Evolutionary conservation across 2,329 filamentous ascomycete genomes (phyloP).

Genomic region (Fusarium drepaniforme): DNA sequence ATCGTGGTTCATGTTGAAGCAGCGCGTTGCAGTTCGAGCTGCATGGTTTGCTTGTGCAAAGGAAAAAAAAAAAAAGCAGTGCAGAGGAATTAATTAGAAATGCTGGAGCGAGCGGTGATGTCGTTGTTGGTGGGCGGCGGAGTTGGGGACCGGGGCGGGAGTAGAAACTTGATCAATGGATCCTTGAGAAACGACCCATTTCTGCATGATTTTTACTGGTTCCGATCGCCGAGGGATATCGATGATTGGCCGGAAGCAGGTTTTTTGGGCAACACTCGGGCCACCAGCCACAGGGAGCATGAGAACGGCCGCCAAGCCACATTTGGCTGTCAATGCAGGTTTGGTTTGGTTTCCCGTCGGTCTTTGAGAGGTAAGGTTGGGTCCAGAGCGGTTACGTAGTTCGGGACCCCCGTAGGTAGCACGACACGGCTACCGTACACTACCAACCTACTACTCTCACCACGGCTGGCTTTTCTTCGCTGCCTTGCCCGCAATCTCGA

Average conservation of each 20-base stretch:
- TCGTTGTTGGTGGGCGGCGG: conserved; percentile 36
- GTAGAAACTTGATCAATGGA: conserved; percentile 36
- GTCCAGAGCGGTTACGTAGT: conserved; percentile 25
- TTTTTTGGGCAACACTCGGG: conserved; percentile 27
- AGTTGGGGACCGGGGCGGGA: conserved; percentile 33
- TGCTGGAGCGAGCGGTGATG: conserved; percentile 36
- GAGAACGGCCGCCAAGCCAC: conserved; percentile 14
- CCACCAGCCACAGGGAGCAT: conserved; percentile 26
- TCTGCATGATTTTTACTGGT: conserved; percentile 50
- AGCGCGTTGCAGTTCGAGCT: conserved; percentile 40
- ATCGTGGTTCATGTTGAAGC: conserved; percentile 69
- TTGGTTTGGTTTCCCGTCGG: not conserved
- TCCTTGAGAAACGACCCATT: conserved; percentile 36
- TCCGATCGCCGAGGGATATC: conserved; percentile 34
- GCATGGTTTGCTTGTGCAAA: conserved; percentile 47
- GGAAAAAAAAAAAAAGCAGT: not conserved
- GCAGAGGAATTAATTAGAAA: conserved; percentile 26
- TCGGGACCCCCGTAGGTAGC: conserved; percentile 33
- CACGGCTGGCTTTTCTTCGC: conserved; percentile 30
- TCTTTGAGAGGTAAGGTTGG: conserved; percentile 14
- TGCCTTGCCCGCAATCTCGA: conserved; percentile 33
- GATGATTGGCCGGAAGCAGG: conserved; percentile 45
- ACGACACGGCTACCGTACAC: conserved; percentile 5
- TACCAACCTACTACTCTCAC: conserved; percentile 30
- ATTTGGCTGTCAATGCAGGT: conserved; percentile 7